phyloP scores from a whole-genome alignment of 208 protist genomes.

The Leptomonas pyrrhocoris region DNA sequence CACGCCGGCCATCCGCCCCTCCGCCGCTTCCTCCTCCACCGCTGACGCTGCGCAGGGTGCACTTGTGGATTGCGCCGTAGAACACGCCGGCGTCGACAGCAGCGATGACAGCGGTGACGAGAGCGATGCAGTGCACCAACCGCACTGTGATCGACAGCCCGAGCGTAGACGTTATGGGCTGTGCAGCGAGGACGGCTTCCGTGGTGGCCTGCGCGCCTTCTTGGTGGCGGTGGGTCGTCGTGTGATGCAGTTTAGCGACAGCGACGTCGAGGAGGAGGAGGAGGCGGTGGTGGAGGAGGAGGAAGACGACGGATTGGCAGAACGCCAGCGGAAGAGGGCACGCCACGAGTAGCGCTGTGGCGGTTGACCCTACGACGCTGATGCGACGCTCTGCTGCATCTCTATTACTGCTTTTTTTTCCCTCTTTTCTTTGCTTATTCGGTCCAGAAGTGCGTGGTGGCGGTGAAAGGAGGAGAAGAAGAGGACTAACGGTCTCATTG shows the following conservation, averaged over 20 bases:
- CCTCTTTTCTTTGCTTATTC: not conserved
- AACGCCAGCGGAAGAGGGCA: conserved; percentile 23
- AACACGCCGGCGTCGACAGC: not conserved
- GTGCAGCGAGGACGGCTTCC: conserved; percentile 14
- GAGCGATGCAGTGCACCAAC: not conserved
- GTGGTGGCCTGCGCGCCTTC: conserved; percentile 33
- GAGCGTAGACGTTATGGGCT: conserved; percentile 26
- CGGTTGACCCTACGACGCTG: not conserved
- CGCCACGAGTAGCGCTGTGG: conserved; percentile 4
- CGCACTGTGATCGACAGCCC: not conserved
- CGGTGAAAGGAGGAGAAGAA: too few species aligned
- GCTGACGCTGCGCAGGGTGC: not conserved
- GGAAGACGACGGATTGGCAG: not conserved
- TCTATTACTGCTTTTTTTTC: conserved; percentile 14
- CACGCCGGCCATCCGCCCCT: not conserved
- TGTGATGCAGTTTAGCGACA: conserved; percentile 45
- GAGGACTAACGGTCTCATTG: too few species aligned
- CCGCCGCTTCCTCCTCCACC: not conserved
- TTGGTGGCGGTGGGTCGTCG: conserved; percentile 48
- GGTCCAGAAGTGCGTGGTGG: too few species aligned
- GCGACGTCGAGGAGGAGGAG: conserved; percentile 34
- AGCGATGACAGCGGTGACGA: not conserved
- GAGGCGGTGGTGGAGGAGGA: conserved; percentile 13
- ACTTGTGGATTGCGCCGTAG: too few species aligned
- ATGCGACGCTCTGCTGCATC: too few species aligned